Percentiles rank a stretch among this genome's conserved stretches.
phyloP scores from a whole-genome alignment of 2,329 filamentous ascomycete genomes.

The Plenodomus biglobosus region DNA sequence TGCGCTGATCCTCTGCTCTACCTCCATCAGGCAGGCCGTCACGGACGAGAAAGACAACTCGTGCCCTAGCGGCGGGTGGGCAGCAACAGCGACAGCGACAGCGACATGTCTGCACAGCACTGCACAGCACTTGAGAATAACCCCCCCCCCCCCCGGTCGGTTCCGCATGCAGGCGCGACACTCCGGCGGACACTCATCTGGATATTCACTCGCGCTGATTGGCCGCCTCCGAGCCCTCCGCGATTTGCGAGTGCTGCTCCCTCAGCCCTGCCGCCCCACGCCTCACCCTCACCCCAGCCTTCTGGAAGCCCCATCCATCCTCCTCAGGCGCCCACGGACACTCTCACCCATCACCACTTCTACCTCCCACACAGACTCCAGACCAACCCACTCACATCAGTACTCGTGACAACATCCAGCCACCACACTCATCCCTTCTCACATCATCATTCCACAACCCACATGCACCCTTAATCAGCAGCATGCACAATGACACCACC shows the following conservation, averaged over 20 bases:
- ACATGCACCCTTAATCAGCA: not conserved
- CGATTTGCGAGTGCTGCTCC: too few species aligned
- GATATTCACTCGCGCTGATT: slow-evolving; percentile 13
- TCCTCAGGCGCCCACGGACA: not conserved
- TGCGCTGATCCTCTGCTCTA: slow-evolving; percentile 1
- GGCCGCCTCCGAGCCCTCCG: slow-evolving; percentile 15
- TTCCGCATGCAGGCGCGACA: slow-evolving; percentile 8
- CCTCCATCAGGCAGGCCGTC: slow-evolving; percentile 1
- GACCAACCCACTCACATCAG: too few species aligned
- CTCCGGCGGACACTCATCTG: not conserved
- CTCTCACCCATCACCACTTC: too few species aligned
- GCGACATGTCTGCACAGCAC: not conserved
- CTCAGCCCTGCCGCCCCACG: slow-evolving; percentile 18
- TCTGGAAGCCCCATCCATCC: slow-evolving; percentile 9
- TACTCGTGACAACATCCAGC: not conserved
- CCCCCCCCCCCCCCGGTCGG: slow-evolving; percentile 7
- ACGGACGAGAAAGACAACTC: not conserved
- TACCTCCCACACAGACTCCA: too few species aligned
- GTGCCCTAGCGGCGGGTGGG: not conserved
- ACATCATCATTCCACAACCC: not conserved
- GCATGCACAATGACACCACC: not conserved
- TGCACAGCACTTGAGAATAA: not conserved
- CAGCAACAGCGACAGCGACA: not conserved
- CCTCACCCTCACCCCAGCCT: not conserved
- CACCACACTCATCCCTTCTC: not conserved